A percentile compares a stretch with the other conserved stretches of the same genome.
phyloP scores from a whole-genome alignment of 768 basidiomycete species.

The Termitomyces sp. region DNA sequence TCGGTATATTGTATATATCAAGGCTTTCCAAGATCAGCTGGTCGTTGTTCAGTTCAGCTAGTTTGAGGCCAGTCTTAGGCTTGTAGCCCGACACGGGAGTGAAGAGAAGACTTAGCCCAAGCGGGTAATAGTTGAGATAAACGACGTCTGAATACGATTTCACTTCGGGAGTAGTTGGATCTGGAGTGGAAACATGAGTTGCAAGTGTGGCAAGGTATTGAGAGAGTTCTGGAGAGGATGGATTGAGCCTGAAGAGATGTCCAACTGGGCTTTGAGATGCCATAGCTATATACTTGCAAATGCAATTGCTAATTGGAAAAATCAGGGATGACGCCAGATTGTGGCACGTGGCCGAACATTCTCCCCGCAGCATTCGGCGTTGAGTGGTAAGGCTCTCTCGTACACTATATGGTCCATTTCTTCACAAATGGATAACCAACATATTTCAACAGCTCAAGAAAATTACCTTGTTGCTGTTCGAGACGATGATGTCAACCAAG shows the following conservation, averaged over 20 bases:
- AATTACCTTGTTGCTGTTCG: background rate
- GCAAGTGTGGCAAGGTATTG: conserved; percentile 36
- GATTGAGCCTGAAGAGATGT: conserved; percentile 46
- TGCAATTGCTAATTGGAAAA: too few species aligned
- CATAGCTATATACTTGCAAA: background rate
- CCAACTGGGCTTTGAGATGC: conserved; percentile 7
- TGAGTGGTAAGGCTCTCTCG: background rate
- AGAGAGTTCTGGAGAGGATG: conserved; percentile 38
- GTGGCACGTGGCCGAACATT: background rate
- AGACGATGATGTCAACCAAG: conserved; percentile 5
- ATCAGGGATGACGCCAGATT: too few species aligned
- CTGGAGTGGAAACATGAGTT: conserved; percentile 14
- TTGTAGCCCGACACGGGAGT: conserved; percentile 59
- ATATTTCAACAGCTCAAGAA: conserved; percentile 13
- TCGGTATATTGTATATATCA: conserved; percentile 73
- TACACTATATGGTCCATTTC: conserved; percentile 2
- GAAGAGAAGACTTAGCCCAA: conserved; percentile 83
- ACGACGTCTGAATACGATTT: conserved; percentile 79
- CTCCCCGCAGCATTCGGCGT: background rate
- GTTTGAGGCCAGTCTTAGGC: conserved; percentile 37
- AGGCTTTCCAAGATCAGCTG: conserved; percentile 59
- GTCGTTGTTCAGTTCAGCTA: conserved; percentile 42
- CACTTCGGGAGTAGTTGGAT: conserved; percentile 46
- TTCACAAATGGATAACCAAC: conserved; percentile 13
- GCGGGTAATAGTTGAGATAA: conserved; percentile 77